A percentile compares a stretch with the other conserved stretches of the same genome.
These are phyloP conservation scores for Scheffersomyces spartinae DNA, from an alignment of 805 yeast genomes.

Conservation along the genomic window DNA sequence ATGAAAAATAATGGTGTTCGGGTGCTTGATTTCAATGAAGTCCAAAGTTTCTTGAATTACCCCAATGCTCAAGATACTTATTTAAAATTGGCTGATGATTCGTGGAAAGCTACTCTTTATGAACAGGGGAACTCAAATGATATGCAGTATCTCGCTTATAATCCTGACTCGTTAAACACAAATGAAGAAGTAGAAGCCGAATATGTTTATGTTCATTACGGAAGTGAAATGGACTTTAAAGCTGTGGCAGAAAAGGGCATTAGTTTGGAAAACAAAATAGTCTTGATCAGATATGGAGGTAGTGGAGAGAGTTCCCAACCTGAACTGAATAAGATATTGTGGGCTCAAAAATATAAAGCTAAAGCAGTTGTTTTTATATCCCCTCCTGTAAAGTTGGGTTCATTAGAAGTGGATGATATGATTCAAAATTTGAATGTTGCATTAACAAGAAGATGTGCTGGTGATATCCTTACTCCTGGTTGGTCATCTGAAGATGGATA, in stretches of 20 bases:
- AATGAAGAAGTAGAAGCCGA: slow-evolving; percentile 44
- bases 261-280: slow-evolving; percentile 35
- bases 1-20: slow-evolving; percentile 48
- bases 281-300: slow-evolving; percentile 54
- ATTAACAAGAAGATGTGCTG: slow-evolving; percentile 49
- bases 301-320: slow-evolving; percentile 20
- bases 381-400: too few relatives aligned
- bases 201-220: slow-evolving; percentile 57
- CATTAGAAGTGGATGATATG: too few relatives aligned
- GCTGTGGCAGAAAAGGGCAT: slow-evolving; percentile 24
- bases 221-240: slow-evolving; percentile 43
- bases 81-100: slow-evolving; percentile 19
- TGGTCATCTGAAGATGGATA: slow-evolving; percentile 39
- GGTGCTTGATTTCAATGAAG: slow-evolving; percentile 36
- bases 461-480: slow-evolving; percentile 76
- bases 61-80: slow-evolving; percentile 34
- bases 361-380: slow-evolving; percentile 59
- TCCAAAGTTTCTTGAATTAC: slow-evolving; percentile 52
- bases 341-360: slow-evolving; percentile 49
- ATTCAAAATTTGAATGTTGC: slow-evolving; percentile 50
- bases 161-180: slow-evolving; percentile 47
- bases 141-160: slow-evolving; percentile 41
- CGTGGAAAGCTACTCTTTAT: slow-evolving; percentile 25
- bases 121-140: slow-evolving; percentile 9
- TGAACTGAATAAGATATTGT: slow-evolving; percentile 23